phyloP scores from a whole-genome alignment of 768 basidiomycete genomes.

The Phanerodontia chrysosporium region DNA sequence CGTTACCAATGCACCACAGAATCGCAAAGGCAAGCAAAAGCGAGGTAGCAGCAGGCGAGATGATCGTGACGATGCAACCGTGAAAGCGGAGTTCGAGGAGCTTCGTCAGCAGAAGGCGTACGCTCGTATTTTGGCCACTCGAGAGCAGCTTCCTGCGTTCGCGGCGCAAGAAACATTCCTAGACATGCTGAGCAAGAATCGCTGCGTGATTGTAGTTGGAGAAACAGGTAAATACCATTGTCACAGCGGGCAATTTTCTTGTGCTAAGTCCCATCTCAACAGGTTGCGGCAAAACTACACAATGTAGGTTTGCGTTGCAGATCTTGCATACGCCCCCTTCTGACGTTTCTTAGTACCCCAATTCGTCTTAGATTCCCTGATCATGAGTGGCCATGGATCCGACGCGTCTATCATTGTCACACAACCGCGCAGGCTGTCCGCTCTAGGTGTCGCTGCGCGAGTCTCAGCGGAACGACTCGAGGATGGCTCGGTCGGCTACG shows the following conservation, averaged over 20 bases:
- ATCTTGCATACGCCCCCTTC: neutral
- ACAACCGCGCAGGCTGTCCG: slow-evolving; percentile 86
- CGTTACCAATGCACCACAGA: slow-evolving; percentile 7
- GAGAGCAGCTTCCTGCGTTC: slow-evolving; percentile 76
- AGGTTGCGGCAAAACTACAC: slow-evolving; percentile 92
- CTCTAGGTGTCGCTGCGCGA: slow-evolving; percentile 82
- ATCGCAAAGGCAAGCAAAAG: slow-evolving; percentile 1
- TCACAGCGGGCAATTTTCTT: neutral
- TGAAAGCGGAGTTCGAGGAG: slow-evolving; percentile 50
- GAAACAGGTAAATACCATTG: slow-evolving; percentile 61
- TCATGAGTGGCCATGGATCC: slow-evolving; percentile 54
- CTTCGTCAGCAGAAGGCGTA: slow-evolving; percentile 47
- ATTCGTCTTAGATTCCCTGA: slow-evolving; percentile 83
- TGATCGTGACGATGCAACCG: slow-evolving; percentile 40
- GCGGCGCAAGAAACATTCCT: slow-evolving; percentile 61
- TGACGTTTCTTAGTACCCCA: slow-evolving; percentile 60
- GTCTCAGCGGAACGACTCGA: slow-evolving; percentile 78
- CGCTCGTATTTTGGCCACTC: slow-evolving; percentile 45
- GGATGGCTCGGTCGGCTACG: slow-evolving; percentile 81
- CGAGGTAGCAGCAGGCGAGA: slow-evolving; percentile 31
- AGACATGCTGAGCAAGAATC: slow-evolving; percentile 45
- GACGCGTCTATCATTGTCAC: slow-evolving; percentile 77
- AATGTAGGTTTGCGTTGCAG: slow-evolving; percentile 41
- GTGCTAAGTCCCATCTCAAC: neutral
- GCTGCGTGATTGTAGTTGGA: slow-evolving; percentile 82